Percentiles rank a stretch among this genome's conserved stretches.
phyloP scores from a whole-genome alignment of 306 rosid genomes.

The Canavalia gladiata region DNA sequence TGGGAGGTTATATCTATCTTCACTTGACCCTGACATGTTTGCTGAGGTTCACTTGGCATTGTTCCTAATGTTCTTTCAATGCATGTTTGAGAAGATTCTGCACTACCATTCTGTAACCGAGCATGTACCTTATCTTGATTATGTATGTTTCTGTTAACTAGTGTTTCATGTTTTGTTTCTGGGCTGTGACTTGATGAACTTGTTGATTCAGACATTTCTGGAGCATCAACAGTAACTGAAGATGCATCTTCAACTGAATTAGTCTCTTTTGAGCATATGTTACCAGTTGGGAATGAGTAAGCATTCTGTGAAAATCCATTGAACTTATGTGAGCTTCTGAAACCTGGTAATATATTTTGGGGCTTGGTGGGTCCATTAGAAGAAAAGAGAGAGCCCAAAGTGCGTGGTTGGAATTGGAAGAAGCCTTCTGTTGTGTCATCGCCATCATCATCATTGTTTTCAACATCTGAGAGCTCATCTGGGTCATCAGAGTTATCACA shows the following conservation, averaged over 20 bases:
- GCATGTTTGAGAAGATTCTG: constrained; percentile 45
- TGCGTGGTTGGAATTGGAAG: constrained; percentile 92
- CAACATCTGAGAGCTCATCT: constrained; percentile 75
- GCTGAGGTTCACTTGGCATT: constrained; percentile 47
- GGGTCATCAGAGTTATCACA: constrained; percentile 74
- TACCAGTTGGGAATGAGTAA: constrained; percentile 52
- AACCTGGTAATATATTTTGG: constrained; percentile 61
- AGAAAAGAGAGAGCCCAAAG: constrained; percentile 83
- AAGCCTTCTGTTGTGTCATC: constrained; percentile 74
- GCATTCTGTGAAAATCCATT: constrained; percentile 59
- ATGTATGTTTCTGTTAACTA: constrained; percentile 40
- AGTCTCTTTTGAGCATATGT: constrained; percentile 48
- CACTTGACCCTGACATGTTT: constrained; percentile 54
- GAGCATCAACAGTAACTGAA: constrained; percentile 52
- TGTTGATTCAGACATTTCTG: constrained; percentile 57
- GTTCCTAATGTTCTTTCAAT: constrained; percentile 47
- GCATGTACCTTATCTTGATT: constrained; percentile 47
- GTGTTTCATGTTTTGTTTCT: constrained; percentile 46
- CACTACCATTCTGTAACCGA: constrained; percentile 50
- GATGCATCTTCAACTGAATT: constrained; percentile 58
- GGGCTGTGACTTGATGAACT: constrained; percentile 49
- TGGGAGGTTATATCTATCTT: constrained; percentile 53
- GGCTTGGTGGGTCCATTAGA: constrained; percentile 73
- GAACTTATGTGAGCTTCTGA: constrained; percentile 60
- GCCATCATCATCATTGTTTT: constrained; percentile 54